These are phyloP conservation scores for Pseudotulostoma volvatum DNA, from an alignment of 495 filamentous ascomycete genomes.

Conservation along the genomic window DNA sequence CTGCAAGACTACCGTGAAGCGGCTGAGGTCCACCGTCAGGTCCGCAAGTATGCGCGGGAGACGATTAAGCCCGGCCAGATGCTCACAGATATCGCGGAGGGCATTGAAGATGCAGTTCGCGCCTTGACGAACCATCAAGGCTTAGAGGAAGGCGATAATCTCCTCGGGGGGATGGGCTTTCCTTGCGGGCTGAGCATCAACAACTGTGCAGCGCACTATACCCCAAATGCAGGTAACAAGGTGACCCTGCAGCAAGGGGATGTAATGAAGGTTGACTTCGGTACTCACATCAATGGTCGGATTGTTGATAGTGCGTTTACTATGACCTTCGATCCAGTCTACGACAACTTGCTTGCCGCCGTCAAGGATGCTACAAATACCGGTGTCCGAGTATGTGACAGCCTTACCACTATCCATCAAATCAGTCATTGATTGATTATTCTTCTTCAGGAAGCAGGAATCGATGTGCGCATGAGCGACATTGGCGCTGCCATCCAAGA, in stretches of 20 bases:
- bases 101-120: constrained; percentile 72
- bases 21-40: constrained; percentile 77
- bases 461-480: constrained; percentile 62
- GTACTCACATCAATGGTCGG: constrained; percentile 75
- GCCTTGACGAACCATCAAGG: constrained; percentile 64
- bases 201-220: constrained; percentile 79
- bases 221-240: constrained; percentile 83
- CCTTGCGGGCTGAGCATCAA: constrained; percentile 77
- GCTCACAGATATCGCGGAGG: constrained; percentile 66
- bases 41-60: constrained; percentile 67
- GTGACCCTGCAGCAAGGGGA: constrained; percentile 63
- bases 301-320: constrained; percentile 94
- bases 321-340: constrained; percentile 68
- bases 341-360: constrained; percentile 66
- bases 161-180: constrained; percentile 76
- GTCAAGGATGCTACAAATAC: constrained; percentile 80
- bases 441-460: constrained; percentile 47
- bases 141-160: constrained; percentile 59
- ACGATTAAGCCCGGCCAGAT: constrained; percentile 68
- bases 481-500: constrained; percentile 70
- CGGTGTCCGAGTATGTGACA: constrained; percentile 42
- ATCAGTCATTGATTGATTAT: background rate
- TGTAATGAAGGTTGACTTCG: constrained; percentile 89
- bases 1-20: constrained; percentile 73
- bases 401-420: background rate